Conservation (phyloP, 805 yeast species). For the Allodekkera sacchari region DNA sequence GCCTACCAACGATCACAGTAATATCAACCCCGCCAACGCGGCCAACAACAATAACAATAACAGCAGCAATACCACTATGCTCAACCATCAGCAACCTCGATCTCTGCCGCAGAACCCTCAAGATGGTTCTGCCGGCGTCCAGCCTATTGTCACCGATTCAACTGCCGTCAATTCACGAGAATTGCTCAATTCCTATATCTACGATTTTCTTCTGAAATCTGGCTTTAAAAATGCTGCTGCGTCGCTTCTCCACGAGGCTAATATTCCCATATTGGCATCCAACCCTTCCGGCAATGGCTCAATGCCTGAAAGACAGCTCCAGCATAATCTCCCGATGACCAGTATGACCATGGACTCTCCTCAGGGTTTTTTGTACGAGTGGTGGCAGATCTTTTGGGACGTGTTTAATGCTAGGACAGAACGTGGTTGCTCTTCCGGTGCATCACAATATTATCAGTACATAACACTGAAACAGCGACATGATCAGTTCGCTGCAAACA, state of each 20-base stretch:
- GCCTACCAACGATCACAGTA: background rate
- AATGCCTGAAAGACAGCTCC: background rate
- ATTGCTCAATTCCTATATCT: constrained; percentile 72
- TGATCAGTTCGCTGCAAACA: constrained; percentile 28
- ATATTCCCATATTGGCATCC: constrained; percentile 37
- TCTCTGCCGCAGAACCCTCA: background rate
- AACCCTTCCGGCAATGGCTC: background rate
- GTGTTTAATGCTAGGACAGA: constrained; percentile 75
- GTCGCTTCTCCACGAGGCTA: constrained; percentile 70
- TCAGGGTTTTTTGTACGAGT: constrained; percentile 78
- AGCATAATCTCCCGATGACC: constrained; percentile 36
- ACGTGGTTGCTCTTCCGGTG: constrained; percentile 52
- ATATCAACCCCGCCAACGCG: constrained; percentile 1
- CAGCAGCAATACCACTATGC: constrained; percentile 1
- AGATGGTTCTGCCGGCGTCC: too few relatives aligned
- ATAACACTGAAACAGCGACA: constrained; percentile 53
- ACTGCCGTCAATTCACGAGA: constrained; percentile 47
- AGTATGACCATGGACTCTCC: constrained; percentile 70
- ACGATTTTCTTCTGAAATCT: constrained; percentile 75
- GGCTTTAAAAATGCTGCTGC: constrained; percentile 65
- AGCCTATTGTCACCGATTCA: constrained; percentile 29
- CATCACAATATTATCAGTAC: constrained; percentile 64
- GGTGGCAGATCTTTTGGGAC: constrained; percentile 98
- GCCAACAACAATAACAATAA: constrained; percentile 2
- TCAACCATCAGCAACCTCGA: constrained; percentile 1